Evolutionary conservation across 257 asterid species (phyloP), one percentile per base, ranked within the genome.

Genomic region (Gardenia jasminoides): DNA sequence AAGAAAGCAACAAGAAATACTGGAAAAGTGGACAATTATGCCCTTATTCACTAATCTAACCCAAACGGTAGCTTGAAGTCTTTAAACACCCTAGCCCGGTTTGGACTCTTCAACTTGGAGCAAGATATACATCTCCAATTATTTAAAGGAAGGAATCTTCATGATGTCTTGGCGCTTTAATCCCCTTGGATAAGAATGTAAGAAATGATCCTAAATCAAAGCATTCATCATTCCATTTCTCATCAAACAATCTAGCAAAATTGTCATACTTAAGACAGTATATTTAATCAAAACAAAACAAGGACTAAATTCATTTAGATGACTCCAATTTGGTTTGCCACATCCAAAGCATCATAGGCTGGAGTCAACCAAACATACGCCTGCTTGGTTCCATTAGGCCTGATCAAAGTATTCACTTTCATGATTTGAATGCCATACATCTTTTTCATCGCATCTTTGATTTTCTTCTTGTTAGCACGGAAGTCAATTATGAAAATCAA

Each of bases 301-400:
- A 52, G 24, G 8, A 36, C 72, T 17, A 75, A 54, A 61, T 66
- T 30, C 52, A 69, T 47, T 82, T 83, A 85, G 83, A 85, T 83
- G 78, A 85, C 83, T 71, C 88, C 88, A 31, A 85, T 85, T 87
- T 85, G 83, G 85, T 85, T 85, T 41, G 88, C 88, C 58, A 85
- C 88, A 31, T 85, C 88, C 85, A 85, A 78, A 10, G 88, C 88
- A 70, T 85, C 88, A 41, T 69, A 85, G 62, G 83, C 88, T 1
- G 88, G 87, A 24, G 88, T 85, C 85, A 85, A 83, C 76, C 86
- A 67, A 19, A 85, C 88, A 66, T 85, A 85, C 0, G 88, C 88
- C 77, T 85, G 83, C 81, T 85, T 85, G 24, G 88, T 85, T 47
- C 88, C 88, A 80, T 85, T 87, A 9, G 88, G 88, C 84, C 88